phyloP scores from a whole-genome alignment of 306 rosid species.

The Cicer cuneatum region DNA sequence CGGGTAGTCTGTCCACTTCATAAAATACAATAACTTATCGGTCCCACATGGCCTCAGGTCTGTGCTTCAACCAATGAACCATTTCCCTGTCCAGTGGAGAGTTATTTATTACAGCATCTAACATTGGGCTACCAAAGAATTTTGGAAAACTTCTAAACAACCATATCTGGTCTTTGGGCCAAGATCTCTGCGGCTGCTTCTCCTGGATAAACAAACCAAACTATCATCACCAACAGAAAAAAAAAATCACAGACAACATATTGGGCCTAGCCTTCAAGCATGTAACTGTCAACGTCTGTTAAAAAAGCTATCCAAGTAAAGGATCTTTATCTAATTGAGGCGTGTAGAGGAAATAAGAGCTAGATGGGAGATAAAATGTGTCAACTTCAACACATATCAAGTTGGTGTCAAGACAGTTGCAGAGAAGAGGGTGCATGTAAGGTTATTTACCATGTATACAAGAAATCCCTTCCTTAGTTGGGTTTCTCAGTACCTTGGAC shows the following conservation, averaged over 20 bases:
- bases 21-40: constrained; percentile 63
- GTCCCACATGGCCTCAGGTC: constrained; percentile 86
- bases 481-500: no score
- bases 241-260: constrained; percentile 25
- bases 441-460: not conserved
- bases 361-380: not conserved
- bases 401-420: not conserved
- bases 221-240: constrained; percentile 26
- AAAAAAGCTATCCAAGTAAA: not conserved
- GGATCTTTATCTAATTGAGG: constrained; percentile 17
- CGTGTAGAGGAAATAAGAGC: not conserved
- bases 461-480: no score
- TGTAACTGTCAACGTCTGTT: constrained; percentile 15
- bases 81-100: constrained; percentile 77
- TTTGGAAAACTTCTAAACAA: constrained; percentile 70
- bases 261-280: constrained; percentile 5
- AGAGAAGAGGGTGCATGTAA: not conserved
- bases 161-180: constrained; percentile 98
- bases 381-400: not conserved
- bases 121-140: constrained; percentile 93
- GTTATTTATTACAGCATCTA: constrained; percentile 71
- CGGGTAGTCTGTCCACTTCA: constrained; percentile 43
- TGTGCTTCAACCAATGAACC: constrained; percentile 96
- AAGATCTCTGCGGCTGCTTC: constrained; percentile 86
- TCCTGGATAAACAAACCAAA: constrained; percentile 61